Conservation (phyloP, 75 land plant genomes). For the Pinus taeda region DNA sequence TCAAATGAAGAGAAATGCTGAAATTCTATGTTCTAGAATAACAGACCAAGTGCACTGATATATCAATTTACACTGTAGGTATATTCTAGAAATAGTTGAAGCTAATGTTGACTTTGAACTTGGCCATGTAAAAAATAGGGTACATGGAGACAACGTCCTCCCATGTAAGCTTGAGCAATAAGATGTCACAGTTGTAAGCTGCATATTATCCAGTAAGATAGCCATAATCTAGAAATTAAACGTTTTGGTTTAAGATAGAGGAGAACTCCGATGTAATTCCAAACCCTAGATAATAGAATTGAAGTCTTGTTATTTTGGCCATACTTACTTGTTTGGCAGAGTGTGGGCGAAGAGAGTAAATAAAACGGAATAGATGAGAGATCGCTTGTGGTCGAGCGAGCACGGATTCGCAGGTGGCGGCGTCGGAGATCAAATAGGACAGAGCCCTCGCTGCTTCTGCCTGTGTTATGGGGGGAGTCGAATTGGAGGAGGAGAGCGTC, state of each 20-base stretch:
- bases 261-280: not conserved
- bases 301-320: not conserved
- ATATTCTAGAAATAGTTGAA: not conserved
- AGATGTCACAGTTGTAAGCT: no score
- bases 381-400: slow-evolving; percentile 81
- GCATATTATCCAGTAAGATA: no score
- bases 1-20: not conserved
- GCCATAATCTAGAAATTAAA: no score
- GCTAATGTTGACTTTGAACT: no score
- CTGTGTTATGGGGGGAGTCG: slow-evolving; percentile 40
- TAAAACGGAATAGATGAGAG: slow-evolving; percentile 66
- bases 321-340: slow-evolving; percentile 44
- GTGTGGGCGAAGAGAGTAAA: slow-evolving; percentile 70
- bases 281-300: not conserved
- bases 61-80: not conserved
- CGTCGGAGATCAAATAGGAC: slow-evolving; percentile 77
- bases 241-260: not conserved
- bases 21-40: not conserved
- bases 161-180: no score
- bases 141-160: no score
- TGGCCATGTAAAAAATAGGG: no score
- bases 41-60: not conserved
- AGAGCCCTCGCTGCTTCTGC: slow-evolving; percentile 94
- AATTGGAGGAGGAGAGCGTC: slow-evolving; percentile 37
- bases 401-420: slow-evolving; percentile 54